Evolutionary conservation across 2,329 filamentous ascomycete species (phyloP), one percentile per base, ranked within the genome.

Genomic region (Pseudogymnoascus sp.): DNA sequence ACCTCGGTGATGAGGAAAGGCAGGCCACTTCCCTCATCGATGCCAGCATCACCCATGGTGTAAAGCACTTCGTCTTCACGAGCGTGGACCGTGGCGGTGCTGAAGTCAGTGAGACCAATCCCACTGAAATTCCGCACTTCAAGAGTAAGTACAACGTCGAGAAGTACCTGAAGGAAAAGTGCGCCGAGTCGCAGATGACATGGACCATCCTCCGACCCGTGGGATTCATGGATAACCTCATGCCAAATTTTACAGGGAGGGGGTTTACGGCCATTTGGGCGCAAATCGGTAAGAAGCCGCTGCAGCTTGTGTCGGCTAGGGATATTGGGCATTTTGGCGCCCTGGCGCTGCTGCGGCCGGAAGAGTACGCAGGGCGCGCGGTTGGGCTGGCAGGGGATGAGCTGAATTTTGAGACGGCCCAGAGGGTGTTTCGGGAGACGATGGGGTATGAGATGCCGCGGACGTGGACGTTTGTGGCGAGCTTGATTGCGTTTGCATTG

Each of bases 11-110:
- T 61, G 83, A 86, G 72, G 77, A 82, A 66, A 64, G 68, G 7
- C 84, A 89, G 72, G 86, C 85, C 62, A 85, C 80, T 42, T 77
- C 74, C 0, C 74, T 89, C 7, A 77, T 88, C 63, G 82, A 87
- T 64, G 82, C 79, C n/a, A 77, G 82, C 2, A 70, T 88, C 64
- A 78, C 79, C 26, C 73, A 81, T 26, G 78, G 78, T 11, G 82
- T 88, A 40, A 76, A 79, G 64, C 80, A 85, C 69, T 86, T 89
- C 68, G 80, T 89, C 50, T 89, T 87, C 74, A 82, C 79, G 31
- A 83, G 80, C 62, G 83, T 87, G 26, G 87, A 89, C 66, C 83
- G 87, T 40, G 84, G 85, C 47, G 84, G 85, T 53, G 74, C 76
- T 21, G 73, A 73, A 2, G 78, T 77, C 5, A 80, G 78, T 57